Evolutionary conservation across 805 yeast genomes (phyloP), one percentile per base, ranked within the genome.

Genomic region (Kodamaea leandrae): DNA sequence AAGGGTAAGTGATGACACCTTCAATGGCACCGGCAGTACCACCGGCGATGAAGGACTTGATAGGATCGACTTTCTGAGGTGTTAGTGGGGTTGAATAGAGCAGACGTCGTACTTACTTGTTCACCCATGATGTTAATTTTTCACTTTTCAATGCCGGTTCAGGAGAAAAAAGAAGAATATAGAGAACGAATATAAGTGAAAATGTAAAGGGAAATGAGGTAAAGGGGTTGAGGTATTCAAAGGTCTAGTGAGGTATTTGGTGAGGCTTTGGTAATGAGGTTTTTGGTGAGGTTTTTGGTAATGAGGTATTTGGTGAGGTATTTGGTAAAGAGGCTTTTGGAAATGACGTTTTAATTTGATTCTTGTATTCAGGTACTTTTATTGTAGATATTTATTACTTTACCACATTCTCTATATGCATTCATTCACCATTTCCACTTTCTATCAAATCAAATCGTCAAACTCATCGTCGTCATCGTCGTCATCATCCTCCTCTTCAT

Each of bases 11-110:
- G 34, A 86, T 74, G 28, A 79, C 79, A 24, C 96, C 96, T 66
- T 91, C 99, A 23, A 90, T 81, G 18, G 96, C 98, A 43, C 98
- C 99, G 0, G 98, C 99, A 0, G 86, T 74, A 39, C 97, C 96
- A 42, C 99, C 99, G 5, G 96, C 98, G 19, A 90, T 70, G 55
- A 91, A 88, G 1, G 97, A 87, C 54, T 84, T 80, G 46, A 77
- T 55, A 2, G 93, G 91, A 58, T 84, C 91, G 10, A 79, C 77
- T 57, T 75, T 33, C 43, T 39, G 28, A 3, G n/a, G 9, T 20
- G 39, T 36, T 36, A 36, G 39, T 15, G 20, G 12, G 27, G 23
- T 20, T 6, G 18, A 13, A 4, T 15, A 8, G 15, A 5, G 15
- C 4, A 5, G 5, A n/a, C 13, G 9, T 18, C 8, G 18, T 36